These are phyloP conservation scores for Urochloa ruziziensis DNA, from an alignment of 176 grass and related monocot genomes.

Conservation along the genomic window DNA sequence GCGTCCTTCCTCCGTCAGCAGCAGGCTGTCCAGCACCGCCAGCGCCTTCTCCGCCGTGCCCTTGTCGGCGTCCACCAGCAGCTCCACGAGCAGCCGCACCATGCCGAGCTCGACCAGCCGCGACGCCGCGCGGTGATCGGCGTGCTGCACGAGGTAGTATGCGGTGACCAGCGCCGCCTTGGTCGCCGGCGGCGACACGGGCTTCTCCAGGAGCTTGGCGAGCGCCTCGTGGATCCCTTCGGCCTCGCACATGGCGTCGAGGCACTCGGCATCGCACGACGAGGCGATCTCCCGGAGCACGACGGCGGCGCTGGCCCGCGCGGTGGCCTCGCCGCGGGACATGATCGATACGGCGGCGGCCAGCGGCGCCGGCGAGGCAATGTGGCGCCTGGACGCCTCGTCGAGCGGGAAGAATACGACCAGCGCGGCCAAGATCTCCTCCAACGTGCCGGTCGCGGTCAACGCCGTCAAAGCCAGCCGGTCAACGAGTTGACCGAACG, in stretches of 20 bases:
- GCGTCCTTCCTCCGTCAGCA: slow-evolving; percentile 46
- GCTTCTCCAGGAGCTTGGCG: slow-evolving; percentile 45
- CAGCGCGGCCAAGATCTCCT: slow-evolving; percentile 56
- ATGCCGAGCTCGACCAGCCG: slow-evolving; percentile 35
- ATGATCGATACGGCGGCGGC: slow-evolving; percentile 36
- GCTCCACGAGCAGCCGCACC: slow-evolving; percentile 54
- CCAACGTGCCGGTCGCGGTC: not conserved
- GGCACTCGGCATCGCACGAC: slow-evolving; percentile 26
- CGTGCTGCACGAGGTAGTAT: slow-evolving; percentile 44
- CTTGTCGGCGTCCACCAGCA: slow-evolving; percentile 65
- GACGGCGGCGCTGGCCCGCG: slow-evolving; percentile 45
- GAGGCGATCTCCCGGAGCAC: slow-evolving; percentile 55
- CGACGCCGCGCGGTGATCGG: not conserved
- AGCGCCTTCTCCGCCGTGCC: slow-evolving; percentile 82
- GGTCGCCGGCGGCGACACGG: slow-evolving; percentile 55
- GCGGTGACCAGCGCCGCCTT: slow-evolving; percentile 57
- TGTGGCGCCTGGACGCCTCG: slow-evolving; percentile 31
- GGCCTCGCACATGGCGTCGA: slow-evolving; percentile 27
- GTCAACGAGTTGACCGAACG: slow-evolving; percentile 34
- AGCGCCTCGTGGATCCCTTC: slow-evolving; percentile 38
- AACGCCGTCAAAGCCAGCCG: slow-evolving; percentile 9
- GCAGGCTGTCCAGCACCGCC: slow-evolving; percentile 54
- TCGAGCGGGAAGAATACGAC: slow-evolving; percentile 54
- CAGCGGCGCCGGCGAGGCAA: slow-evolving; percentile 43
- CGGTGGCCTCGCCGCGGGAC: slow-evolving; percentile 24